A percentile compares a stretch with the other conserved stretches of the same genome.
These are phyloP conservation scores for Leptodermis oblonga DNA, from an alignment of 257 asterid genomes.

Conservation along the genomic window DNA sequence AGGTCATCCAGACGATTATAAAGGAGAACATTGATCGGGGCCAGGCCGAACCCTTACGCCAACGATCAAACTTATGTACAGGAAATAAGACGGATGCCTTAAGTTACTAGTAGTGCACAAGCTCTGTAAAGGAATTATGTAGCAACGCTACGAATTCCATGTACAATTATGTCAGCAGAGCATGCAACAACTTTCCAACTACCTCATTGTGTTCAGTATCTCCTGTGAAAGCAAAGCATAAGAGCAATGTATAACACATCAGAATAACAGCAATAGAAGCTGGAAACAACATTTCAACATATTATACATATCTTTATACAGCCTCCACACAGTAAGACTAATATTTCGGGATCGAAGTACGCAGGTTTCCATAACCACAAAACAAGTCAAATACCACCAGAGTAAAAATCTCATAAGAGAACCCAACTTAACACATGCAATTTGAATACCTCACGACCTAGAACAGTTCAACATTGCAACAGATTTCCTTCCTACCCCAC, in stretches of 20 bases:
- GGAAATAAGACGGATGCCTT: background rate
- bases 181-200: slow-evolving; percentile 2
- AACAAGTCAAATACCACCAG: background rate
- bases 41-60: background rate
- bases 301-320: background rate
- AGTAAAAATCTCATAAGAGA: too few relatives aligned
- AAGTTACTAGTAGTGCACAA: background rate
- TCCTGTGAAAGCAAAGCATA: slow-evolving; percentile 1
- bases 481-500: background rate
- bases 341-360: background rate
- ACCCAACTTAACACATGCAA: background rate
- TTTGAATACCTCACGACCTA: too few relatives aligned
- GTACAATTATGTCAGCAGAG: background rate
- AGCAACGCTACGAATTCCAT: background rate
- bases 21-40: background rate
- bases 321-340: background rate
- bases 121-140: background rate
- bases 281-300: background rate
- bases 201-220: background rate
- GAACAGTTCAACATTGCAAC: too few relatives aligned
- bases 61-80: slow-evolving; percentile 7
- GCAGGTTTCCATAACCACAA: too few relatives aligned
- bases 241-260: background rate
- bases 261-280: background rate
- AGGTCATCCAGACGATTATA: background rate